Conservation (phyloP, 2,329 filamentous ascomycete species). For the Penicillium sp. region DNA sequence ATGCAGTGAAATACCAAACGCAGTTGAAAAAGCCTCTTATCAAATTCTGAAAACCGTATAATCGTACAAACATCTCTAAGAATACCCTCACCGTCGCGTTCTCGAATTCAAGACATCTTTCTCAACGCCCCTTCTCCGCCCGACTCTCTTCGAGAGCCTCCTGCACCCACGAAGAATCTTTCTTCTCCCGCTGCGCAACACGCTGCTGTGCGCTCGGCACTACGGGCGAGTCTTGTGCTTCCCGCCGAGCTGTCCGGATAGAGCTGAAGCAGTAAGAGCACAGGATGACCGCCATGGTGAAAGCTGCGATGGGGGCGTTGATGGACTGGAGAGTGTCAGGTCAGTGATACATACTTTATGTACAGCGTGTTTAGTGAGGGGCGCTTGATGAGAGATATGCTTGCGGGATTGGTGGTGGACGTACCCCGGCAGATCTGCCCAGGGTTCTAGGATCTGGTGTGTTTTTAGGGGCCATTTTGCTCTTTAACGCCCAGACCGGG, state of each 20-base stretch:
- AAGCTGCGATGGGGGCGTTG: slow-evolving; percentile 62
- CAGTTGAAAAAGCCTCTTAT: background rate
- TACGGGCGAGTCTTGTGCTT: slow-evolving; percentile 58
- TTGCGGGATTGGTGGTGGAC: slow-evolving; percentile 3
- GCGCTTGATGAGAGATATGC: background rate
- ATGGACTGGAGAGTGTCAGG: slow-evolving; percentile 45
- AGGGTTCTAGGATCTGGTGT: slow-evolving; percentile 16
- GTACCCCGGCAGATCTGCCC: slow-evolving; percentile 21
- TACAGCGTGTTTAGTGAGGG: no score
- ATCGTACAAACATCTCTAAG: background rate
- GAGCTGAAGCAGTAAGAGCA: slow-evolving; percentile 64
- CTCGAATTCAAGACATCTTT: background rate
- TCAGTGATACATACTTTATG: background rate
- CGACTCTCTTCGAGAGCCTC: slow-evolving; percentile 36
- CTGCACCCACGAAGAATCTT: slow-evolving; percentile 33
- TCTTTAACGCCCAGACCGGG: background rate
- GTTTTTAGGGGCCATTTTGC: slow-evolving; percentile 16
- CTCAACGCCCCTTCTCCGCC: slow-evolving; percentile 14
- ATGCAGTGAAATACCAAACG: background rate
- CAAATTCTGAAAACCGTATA: background rate
- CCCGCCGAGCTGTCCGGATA: slow-evolving; percentile 66
- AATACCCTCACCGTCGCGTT: background rate
- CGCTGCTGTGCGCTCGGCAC: slow-evolving; percentile 45
- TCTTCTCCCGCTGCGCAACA: slow-evolving; percentile 43
- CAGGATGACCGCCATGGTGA: slow-evolving; percentile 62